These are phyloP conservation scores for Fusarium scirpi DNA, from an alignment of 2,329 filamentous ascomycete species.

Conservation along the genomic window DNA sequence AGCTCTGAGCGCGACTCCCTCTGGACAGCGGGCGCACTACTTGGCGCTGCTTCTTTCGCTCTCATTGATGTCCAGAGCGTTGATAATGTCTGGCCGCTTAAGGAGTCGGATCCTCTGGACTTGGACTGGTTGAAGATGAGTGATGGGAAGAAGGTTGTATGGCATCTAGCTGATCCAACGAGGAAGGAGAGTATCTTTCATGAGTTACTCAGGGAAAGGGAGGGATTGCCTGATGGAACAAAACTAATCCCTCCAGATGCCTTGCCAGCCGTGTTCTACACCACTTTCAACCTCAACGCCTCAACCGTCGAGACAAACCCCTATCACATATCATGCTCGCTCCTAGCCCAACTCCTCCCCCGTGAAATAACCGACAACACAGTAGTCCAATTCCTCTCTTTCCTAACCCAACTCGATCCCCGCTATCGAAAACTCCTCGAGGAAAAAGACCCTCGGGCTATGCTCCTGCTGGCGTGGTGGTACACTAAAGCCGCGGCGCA, in stretches of 20 bases:
- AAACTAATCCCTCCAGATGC: conserved; percentile 18
- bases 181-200: conserved; percentile 62
- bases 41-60: conserved; percentile 60
- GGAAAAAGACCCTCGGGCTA: conserved; percentile 63
- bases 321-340: conserved; percentile 51
- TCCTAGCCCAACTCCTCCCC: conserved; percentile 55
- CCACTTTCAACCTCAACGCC: conserved; percentile 45
- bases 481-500: conserved; percentile 60
- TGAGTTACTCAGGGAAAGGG: conserved; percentile 35
- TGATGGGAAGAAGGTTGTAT: conserved; percentile 67
- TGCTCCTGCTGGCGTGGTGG: conserved; percentile 69
- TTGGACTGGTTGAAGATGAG: conserved; percentile 70
- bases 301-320: conserved; percentile 44
- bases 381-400: conserved; percentile 59
- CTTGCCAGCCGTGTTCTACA: conserved; percentile 52
- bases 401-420: conserved; percentile 59
- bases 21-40: conserved; percentile 61
- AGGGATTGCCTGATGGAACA: conserved; percentile 17
- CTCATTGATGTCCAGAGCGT: conserved; percentile 57
- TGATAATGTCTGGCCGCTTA: conserved; percentile 68
- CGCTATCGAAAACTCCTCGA: conserved; percentile 60
- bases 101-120: conserved; percentile 54
- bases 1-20: conserved; percentile 59
- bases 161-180: conserved; percentile 62
- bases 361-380: conserved; percentile 54